Evolutionary conservation across 148 eudicot genomes (phyloP), one percentile per base, ranked within the genome.

Genomic region (Vaccinium darrowii): DNA sequence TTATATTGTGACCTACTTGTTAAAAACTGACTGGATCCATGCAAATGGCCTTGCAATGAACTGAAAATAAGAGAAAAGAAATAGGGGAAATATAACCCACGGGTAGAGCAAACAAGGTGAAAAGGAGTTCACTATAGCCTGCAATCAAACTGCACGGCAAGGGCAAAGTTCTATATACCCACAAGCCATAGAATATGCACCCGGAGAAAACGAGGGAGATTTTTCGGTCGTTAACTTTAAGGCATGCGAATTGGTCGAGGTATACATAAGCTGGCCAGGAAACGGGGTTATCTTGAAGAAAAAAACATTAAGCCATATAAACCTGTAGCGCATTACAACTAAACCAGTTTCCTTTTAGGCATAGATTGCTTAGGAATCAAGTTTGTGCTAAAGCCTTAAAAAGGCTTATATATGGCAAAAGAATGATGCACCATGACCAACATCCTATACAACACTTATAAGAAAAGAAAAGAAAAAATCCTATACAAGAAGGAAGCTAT

Each of bases 391-490:
- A n/a, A n/a, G n/a, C n/a, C n/a, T n/a, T n/a, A n/a, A n/a, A n/a
- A n/a, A n/a, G n/a, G n/a, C 77, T 65, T 81, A 23, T 16, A 21
- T 36, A 30, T 56, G 86, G 83, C 78, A 81, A 30, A 57, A 74
- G 47, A 82, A 67, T 52, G 69, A 56, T 25, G 62, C 78, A 67
- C 73, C 12, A 49, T 78, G 60, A 84, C 19, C 77, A 79, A 54
- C 47, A 62, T 15, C 71, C 36, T 33, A 33, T 33, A 33, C 36
- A 33, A 33, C 36, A 33, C 36, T 33, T 33, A 33, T 33, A 33
- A 23, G 13, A 2, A 6, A 47, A n/a, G n/a, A n/a, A n/a, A n/a
- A n/a, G n/a, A n/a, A n/a, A n/a, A n/a, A n/a, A n/a, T n/a, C n/a
- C n/a, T n/a, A n/a, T n/a, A n/a, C n/a, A n/a, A n/a, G n/a, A n/a